Evolutionary conservation across 2,329 filamentous ascomycete genomes (phyloP), one percentile per base, ranked within the genome.

Genomic region (Aspergillus pseudoterreus): DNA sequence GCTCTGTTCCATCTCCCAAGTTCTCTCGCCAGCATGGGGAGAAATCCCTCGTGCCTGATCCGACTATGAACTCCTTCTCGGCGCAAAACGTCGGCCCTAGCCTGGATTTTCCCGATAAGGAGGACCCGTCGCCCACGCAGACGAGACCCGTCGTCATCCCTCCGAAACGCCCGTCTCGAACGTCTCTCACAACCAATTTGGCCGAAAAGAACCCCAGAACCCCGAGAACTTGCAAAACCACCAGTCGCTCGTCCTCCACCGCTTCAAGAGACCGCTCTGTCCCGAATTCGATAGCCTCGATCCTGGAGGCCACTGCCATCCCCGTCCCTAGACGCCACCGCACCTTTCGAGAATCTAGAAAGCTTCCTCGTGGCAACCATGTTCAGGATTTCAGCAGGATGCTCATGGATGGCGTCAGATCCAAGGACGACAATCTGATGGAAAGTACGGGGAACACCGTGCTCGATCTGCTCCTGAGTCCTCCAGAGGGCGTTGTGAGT

Each of bases 271-370:
- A 69, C 66, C 53, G 74, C 69, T 74, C 75, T 9, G 63, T 83
- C 4, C 78, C 79, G 14, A 74, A 77, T n/a, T 76, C 80, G 19
- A 76, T 84, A 46, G 80, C 80, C 22, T 80, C 80, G 9, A 69
- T 85, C 50, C 69, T 85, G 32, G 79, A 82, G 50, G 76, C 82
- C 43, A 85, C 82, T 2, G 70, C 79, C 2, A 85, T 85, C 45
- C 82, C 82, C 3, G 75, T 76, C 17, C 78, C 78, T 52, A 68
- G 68, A 41, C 68, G 68, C 43, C 71, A 68, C 3, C 66, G 69
- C 54, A 69, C 70, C 9, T 67, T 68, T 54, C 68, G 68, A 50
- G 61, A 69, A 51, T 61, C 74, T 57, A 64, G 72, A 54, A 67
- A 69, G 61, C 50, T 73, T 48, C 65, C 71, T 38, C 62, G 73